Conservation (phyloP, 148 eudicot genomes). For the Vaccinium corymbosum region DNA sequence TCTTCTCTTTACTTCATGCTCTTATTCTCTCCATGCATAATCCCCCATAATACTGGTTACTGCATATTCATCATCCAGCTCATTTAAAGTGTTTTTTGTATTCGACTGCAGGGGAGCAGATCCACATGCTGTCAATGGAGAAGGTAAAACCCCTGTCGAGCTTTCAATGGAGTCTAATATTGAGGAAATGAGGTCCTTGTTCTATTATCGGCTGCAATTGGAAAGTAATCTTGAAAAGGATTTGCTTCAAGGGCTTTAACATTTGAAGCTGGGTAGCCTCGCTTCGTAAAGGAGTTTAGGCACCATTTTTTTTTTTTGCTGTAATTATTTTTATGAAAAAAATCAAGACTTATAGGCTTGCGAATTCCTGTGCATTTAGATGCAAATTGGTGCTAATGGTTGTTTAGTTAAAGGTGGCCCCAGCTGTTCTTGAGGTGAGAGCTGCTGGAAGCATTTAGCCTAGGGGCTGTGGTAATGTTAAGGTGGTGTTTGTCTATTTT, state of each 20-base stretch:
- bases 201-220: constrained; percentile 46
- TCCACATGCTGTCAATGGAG: constrained; percentile 50
- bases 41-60: background rate
- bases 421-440: constrained; percentile 16
- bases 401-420: background rate
- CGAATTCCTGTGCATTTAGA: background rate
- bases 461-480: constrained; percentile 20
- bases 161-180: constrained; percentile 63
- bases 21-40: background rate
- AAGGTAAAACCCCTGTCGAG: constrained; percentile 62
- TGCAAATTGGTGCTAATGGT: constrained; percentile 4
- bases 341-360: background rate
- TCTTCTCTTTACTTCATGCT: background rate
- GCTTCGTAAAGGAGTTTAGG: constrained; percentile 15
- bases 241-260: constrained; percentile 5
- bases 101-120: constrained; percentile 75
- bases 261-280: constrained; percentile 23
- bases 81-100: background rate
- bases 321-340: background rate
- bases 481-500: constrained; percentile 16
- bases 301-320: background rate
- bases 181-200: constrained; percentile 70
- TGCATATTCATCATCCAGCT: background rate
- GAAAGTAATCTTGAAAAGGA: constrained; percentile 24
- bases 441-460: constrained; percentile 18